Evolutionary conservation across 2,329 filamentous ascomycete species (phyloP), one percentile per base, ranked within the genome.

Genomic region (Simplicillium aogashimaense): DNA sequence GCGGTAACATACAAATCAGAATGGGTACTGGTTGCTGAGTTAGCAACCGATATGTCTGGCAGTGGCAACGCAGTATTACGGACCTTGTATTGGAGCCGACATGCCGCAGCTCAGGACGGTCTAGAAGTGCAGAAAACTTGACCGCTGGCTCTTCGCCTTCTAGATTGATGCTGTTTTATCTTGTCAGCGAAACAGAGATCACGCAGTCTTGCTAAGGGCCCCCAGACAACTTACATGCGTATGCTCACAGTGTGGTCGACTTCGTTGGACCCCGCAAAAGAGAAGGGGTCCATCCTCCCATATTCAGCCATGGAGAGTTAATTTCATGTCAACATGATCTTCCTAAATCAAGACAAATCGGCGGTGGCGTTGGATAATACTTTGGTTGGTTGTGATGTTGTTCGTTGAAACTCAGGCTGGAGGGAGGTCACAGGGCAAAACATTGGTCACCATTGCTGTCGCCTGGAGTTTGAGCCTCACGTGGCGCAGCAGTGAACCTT

Each of bases 1-100:
- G 83, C 84, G 1, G 89, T 95, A 37, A 94, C 81, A 56, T 90
- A 95, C 36, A 98, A 80, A 58, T 98, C 92, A 18, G 88, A 95
- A 56, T 83, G 69, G 1, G 82, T 69, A 60, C 85, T 88, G 47
- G 40, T 44, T 25, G 7, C n/a, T 29, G 11, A 40, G 57, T 16
- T 44, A n/a, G n/a, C n/a, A n/a, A n/a, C n/a, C n/a, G n/a, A n/a
- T n/a, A n/a, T 36, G 3, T 7, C 25, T 18, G 36, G 16, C 35
- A 39, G 32, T 40, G 8, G 16, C 13, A 16, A 20, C 15, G 36
- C 16, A 33, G 15, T 16, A 32, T 18, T 9, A 48, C 53, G 41
- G 56, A 83, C 82, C 74, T 88, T 46, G 81, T 76, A 53, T 90
- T 92, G 15, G 90, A 95, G 38, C 87, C 90, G 41, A 92, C 74